Evolutionary conservation across 208 protist species (phyloP).

Genomic region (Leishmania mexicana): DNA sequence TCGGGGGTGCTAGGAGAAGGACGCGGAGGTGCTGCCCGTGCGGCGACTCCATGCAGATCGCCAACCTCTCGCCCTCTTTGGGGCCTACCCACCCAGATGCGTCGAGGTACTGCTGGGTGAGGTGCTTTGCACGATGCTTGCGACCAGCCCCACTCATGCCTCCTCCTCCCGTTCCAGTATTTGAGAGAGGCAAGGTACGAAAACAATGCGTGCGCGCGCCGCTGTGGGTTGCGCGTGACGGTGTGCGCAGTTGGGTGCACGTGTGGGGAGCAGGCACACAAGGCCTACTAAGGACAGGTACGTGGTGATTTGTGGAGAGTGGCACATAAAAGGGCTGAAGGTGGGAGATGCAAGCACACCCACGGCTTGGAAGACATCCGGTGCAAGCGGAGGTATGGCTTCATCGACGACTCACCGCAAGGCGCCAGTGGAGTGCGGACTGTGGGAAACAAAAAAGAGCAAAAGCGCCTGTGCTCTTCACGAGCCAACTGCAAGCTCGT

Average conservation of each 20-base stretch:
- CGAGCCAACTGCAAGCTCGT: neutral
- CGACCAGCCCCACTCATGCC: conserved; percentile 78
- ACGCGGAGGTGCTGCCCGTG: conserved; percentile 79
- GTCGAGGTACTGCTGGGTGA: conserved; percentile 78
- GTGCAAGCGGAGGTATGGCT: neutral
- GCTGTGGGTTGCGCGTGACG: neutral
- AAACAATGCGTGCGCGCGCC: neutral
- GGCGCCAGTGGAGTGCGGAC: neutral
- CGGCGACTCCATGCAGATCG: conserved; percentile 69
- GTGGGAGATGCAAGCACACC: neutral
- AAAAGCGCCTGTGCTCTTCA: neutral
- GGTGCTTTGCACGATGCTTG: conserved; percentile 86
- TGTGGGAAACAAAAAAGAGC: neutral
- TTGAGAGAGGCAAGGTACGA: neutral
- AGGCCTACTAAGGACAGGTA: neutral
- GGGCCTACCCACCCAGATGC: conserved; percentile 54
- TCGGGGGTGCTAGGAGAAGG: conserved; percentile 24
- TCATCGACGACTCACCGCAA: neutral
- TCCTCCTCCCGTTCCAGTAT: conserved; percentile 1
- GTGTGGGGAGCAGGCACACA: neutral
- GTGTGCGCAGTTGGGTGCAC: neutral
- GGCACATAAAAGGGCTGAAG: neutral
- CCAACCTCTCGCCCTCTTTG: conserved; percentile 52
- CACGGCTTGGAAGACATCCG: neutral
- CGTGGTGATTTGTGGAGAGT: neutral